phyloP scores from a whole-genome alignment of 306 rosid species.

The Elaeagnus macrophylla region DNA sequence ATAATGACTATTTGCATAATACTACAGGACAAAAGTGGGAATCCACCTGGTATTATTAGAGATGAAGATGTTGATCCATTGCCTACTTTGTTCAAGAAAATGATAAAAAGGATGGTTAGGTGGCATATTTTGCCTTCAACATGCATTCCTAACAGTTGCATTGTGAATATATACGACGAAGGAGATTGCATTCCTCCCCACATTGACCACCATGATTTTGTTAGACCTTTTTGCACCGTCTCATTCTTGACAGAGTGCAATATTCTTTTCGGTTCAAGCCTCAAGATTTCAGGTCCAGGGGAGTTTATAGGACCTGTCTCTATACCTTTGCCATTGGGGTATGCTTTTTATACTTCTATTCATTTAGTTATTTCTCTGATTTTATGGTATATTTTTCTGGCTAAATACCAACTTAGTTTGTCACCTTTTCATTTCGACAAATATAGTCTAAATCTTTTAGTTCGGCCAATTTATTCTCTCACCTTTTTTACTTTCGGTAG shows the following conservation, averaged over 20 bases:
- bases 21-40: conserved; percentile 77
- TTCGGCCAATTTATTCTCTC: no score
- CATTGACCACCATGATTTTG: conserved; percentile 87
- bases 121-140: conserved; percentile 93
- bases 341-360: conserved; percentile 13
- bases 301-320: conserved; percentile 54
- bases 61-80: conserved; percentile 57
- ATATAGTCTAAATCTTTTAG: no score
- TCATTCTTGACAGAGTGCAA: conserved; percentile 87
- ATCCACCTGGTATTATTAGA: conserved; percentile 80
- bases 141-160: conserved; percentile 93
- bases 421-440: no score
- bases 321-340: conserved; percentile 83
- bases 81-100: conserved; percentile 84
- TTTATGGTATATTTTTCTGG: no score
- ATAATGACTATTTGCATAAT: conserved; percentile 7
- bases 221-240: conserved; percentile 92
- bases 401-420: no score
- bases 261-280: conserved; percentile 72
- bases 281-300: conserved; percentile 52
- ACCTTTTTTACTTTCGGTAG: no score
- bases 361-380: neutral
- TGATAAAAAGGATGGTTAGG: conserved; percentile 63
- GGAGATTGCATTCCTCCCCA: conserved; percentile 98
- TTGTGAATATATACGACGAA: conserved; percentile 85